Percentiles rank a stretch among this genome's conserved stretches.
Conservation (phyloP, 371 early-diverging fungal species). For the Syncephalis fuscata region DNA sequence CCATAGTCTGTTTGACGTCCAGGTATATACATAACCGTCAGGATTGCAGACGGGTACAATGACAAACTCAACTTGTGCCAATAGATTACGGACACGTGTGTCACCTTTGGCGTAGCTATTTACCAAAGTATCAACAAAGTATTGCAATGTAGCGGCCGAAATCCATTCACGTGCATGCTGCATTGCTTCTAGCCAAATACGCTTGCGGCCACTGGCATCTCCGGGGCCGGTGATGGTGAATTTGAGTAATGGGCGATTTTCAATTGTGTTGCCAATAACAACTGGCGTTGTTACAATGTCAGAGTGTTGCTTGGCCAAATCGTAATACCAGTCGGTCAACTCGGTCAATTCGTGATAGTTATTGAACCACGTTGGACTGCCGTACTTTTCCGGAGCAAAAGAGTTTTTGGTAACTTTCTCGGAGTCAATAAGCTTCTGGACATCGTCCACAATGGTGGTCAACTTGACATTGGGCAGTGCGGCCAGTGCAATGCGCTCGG, state of each 20-base stretch:
- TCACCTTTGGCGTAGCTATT: constrained; percentile 17
- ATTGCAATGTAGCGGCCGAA: constrained; percentile 23
- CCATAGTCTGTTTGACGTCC: constrained; percentile 29
- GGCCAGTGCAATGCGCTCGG: not conserved
- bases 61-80: constrained; percentile 22
- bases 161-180: constrained; percentile 47
- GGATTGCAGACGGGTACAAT: constrained; percentile 34
- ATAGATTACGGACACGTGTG: constrained; percentile 10
- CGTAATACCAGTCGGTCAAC: constrained; percentile 18
- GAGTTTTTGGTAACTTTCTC: too few species aligned
- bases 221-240: too few species aligned
- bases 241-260: too few species aligned
- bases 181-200: not conserved
- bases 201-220: too few species aligned
- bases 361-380: constrained; percentile 17
- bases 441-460: too few species aligned
- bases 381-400: too few species aligned
- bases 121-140: constrained; percentile 21
- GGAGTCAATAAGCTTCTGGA: too few species aligned
- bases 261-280: too few species aligned
- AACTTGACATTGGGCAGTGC: too few species aligned
- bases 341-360: constrained; percentile 25
- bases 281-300: too few species aligned
- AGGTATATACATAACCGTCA: constrained; percentile 37
- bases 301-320: constrained; percentile 9